These are phyloP conservation scores for Paspalum vaginatum DNA, from an alignment of 176 grass and related monocot species.

Conservation along the genomic window DNA sequence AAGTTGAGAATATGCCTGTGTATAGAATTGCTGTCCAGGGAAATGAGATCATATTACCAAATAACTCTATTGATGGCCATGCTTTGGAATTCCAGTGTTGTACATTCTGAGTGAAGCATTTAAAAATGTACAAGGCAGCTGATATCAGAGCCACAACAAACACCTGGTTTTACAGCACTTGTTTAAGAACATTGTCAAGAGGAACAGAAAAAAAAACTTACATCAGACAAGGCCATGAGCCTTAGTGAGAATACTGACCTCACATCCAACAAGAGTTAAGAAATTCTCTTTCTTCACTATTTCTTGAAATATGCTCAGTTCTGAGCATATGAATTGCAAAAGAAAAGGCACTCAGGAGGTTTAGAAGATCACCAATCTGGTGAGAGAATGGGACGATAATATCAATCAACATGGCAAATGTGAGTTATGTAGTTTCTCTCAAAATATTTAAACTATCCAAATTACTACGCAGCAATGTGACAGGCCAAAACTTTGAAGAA, in stretches of 20 bases:
- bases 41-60: constrained; percentile 25
- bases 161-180: constrained; percentile 40
- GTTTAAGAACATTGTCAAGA: constrained; percentile 20
- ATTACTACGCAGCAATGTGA: neutral
- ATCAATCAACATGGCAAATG: neutral
- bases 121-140: constrained; percentile 34
- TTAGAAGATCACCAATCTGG: constrained; percentile 61
- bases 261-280: constrained; percentile 49
- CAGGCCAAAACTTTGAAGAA: neutral
- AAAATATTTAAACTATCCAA: neutral
- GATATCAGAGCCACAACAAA: constrained; percentile 53
- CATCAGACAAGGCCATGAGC: neutral
- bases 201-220: neutral
- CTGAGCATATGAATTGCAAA: constrained; percentile 65
- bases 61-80: constrained; percentile 29
- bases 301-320: constrained; percentile 55
- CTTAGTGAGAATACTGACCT: constrained; percentile 45
- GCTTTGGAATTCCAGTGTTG: constrained; percentile 39
- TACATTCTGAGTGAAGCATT: constrained; percentile 34
- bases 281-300: constrained; percentile 52
- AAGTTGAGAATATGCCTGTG: constrained; percentile 53
- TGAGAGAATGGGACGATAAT: neutral
- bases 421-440: neutral
- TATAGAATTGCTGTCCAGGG: constrained; percentile 59
- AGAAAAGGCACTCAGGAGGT: constrained; percentile 47